phyloP scores from a whole-genome alignment of 495 filamentous ascomycete species.

The Lepidopterella palustris region DNA sequence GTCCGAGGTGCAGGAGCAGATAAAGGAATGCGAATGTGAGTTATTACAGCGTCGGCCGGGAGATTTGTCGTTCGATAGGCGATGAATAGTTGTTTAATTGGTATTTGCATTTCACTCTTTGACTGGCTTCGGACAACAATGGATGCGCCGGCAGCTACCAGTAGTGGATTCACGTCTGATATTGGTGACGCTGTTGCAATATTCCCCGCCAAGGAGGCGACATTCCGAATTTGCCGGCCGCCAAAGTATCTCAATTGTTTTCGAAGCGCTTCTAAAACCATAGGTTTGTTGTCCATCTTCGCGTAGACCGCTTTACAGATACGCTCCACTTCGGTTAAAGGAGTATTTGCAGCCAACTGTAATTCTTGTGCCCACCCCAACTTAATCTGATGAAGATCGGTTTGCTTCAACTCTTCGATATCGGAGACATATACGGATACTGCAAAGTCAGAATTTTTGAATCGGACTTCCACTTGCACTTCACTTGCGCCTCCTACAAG shows the following conservation, averaged over 20 bases:
- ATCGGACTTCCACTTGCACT: conserved; percentile 38
- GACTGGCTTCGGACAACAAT: conserved; percentile 29
- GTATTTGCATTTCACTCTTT: conserved; percentile 27
- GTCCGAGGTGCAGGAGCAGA: not conserved
- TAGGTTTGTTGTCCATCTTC: conserved; percentile 34
- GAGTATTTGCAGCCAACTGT: conserved; percentile 35
- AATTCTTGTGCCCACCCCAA: conserved; percentile 20
- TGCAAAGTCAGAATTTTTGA: conserved; percentile 35
- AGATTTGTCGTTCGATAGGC: conserved; percentile 38
- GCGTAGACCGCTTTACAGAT: conserved; percentile 35
- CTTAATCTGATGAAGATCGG: conserved; percentile 20
- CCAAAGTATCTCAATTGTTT: conserved; percentile 41
- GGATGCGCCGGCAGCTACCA: conserved; percentile 35
- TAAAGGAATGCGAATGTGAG: conserved; percentile 19
- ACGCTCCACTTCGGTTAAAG: conserved; percentile 35
- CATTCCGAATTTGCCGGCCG: conserved; percentile 41
- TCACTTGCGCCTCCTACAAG: conserved; percentile 38
- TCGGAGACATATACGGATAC: conserved; percentile 40
- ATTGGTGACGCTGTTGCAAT: conserved; percentile 41
- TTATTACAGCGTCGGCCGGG: conserved; percentile 36
- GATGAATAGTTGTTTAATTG: conserved; percentile 35
- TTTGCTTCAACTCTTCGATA: conserved; percentile 36
- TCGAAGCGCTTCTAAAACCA: conserved; percentile 35
- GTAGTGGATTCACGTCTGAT: conserved; percentile 40
- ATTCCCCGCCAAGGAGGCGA: conserved; percentile 39